A percentile compares a stretch with the other conserved stretches of the same genome.
phyloP scores from a whole-genome alignment of 1,139 yeast genomes.

The Sugiyamaella sp. region DNA sequence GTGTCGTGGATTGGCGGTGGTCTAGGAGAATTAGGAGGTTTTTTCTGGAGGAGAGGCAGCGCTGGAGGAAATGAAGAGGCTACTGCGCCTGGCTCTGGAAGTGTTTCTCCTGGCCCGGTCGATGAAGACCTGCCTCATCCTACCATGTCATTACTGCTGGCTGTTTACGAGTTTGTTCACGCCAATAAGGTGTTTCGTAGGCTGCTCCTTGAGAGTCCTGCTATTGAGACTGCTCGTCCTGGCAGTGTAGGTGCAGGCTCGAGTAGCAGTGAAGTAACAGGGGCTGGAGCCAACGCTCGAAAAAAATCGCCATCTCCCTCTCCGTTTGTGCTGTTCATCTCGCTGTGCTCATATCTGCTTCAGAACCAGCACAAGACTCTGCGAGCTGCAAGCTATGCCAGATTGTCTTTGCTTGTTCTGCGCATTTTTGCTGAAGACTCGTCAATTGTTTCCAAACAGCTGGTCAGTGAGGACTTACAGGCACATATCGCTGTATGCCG shows the following conservation, averaged over 20 bases:
- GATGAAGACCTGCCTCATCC: constrained; percentile 32
- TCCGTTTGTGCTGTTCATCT: constrained; percentile 38
- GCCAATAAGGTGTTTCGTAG: constrained; percentile 43
- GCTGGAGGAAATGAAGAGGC: background rate
- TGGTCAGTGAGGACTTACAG: constrained; percentile 26
- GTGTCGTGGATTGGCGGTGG: constrained; percentile 27
- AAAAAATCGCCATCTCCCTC: constrained; percentile 23
- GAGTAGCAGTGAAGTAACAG: constrained; percentile 4
- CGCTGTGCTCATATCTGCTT: constrained; percentile 39
- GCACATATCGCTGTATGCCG: constrained; percentile 33
- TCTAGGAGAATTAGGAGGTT: constrained; percentile 9
- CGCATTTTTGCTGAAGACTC: constrained; percentile 41
- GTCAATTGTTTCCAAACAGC: constrained; percentile 30
- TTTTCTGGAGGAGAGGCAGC: constrained; percentile 9
- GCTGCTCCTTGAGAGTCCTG: constrained; percentile 37
- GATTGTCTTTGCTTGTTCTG: constrained; percentile 39
- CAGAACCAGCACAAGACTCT: constrained; percentile 39
- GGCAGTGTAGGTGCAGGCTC: background rate
- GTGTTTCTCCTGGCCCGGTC: constrained; percentile 4
- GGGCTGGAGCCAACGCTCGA: background rate
- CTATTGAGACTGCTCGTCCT: constrained; percentile 15
- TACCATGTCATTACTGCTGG: constrained; percentile 37
- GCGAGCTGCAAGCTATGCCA: constrained; percentile 38
- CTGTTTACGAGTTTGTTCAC: constrained; percentile 44
- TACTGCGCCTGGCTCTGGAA: background rate